Evolutionary conservation across 1,139 yeast genomes (phyloP).

Genomic region (Nakaseomyces kungkrabaensis): DNA sequence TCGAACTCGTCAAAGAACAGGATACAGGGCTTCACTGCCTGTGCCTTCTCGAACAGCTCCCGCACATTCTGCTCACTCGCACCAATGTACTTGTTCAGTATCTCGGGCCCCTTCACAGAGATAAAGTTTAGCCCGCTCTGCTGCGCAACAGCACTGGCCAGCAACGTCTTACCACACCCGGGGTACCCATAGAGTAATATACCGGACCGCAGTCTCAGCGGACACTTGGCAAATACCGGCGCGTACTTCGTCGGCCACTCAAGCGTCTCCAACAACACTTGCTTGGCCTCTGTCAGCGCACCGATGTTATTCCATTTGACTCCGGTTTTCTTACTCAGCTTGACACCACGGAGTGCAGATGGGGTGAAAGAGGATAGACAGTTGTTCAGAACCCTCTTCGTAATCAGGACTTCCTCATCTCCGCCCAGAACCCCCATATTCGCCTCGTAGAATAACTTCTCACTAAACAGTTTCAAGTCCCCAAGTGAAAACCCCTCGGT

Average conservation of each 20-base stretch:
- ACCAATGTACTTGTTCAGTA: conserved; percentile 90
- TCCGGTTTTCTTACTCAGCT: conserved; percentile 59
- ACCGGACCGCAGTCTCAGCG: conserved; percentile 81
- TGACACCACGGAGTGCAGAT: conserved; percentile 75
- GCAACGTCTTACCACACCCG: conserved; percentile 91
- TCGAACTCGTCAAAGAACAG: conserved; percentile 94
- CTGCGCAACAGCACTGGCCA: conserved; percentile 90
- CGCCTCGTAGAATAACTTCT: conserved; percentile 60
- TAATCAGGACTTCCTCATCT: not conserved
- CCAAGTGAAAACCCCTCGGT: conserved; percentile 88
- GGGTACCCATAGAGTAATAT: conserved; percentile 89
- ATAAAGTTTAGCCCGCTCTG: conserved; percentile 93
- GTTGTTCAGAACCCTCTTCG: conserved; percentile 36
- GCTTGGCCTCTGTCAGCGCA: conserved; percentile 70
- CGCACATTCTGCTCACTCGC: conserved; percentile 94
- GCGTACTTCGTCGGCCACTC: conserved; percentile 98
- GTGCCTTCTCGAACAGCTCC: conserved; percentile 87
- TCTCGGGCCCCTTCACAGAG: conserved; percentile 93
- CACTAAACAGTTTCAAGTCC: conserved; percentile 64
- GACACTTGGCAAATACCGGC: conserved; percentile 83
- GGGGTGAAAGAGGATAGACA: conserved; percentile 69
- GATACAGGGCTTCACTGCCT: conserved; percentile 65
- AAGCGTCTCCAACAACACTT: conserved; percentile 67
- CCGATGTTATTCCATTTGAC: conserved; percentile 85
- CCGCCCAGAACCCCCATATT: conserved; percentile 5